Base-by-base conservation (phyloP, 805 yeast genomes). In the Saccharomycopsis schoenii region DNA sequence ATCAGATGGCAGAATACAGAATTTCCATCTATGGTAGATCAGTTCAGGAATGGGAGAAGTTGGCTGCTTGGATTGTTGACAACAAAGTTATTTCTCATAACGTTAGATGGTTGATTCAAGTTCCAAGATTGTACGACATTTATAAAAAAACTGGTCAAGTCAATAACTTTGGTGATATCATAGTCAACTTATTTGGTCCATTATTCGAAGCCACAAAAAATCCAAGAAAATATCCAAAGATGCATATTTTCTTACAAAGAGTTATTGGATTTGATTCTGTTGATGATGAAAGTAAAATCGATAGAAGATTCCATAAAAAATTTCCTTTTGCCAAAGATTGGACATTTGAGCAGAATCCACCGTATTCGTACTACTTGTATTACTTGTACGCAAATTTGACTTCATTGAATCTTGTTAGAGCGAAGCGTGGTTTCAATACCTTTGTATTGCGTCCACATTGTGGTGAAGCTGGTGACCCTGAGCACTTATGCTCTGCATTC, bases 381-480 rank as follows among this genome's bases (percentile, higher is more conserved):
- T 92, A 92, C 75, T 71, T 94, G 61, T 93, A 83, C 71, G 86
- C 97, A 36, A 92, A 92, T 73, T 73, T 94, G 72, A 83, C 96
- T 1, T 83, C 96, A 9, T 79, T 94, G 72, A 94, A 94, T 70
- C 84, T 86, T 65, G 87, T 93, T 83, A 83, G 99, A 74, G 75
- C 78, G 40, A 79, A 76, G 61, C 80, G 92, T 61, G 87, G 88
- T 0, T 88, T 83, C 73, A 92, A 88, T 71, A 92, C 97, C 0
- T 86, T 94, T 73, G 96, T 90, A n/a, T 76, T 94, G 68, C 82
- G 99, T 68, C 99, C 99, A 2, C 99, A 94, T 73, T 89, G 97
- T 67, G 99, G 99, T 65, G 99, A 94, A 74, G 99, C 99, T n/a
- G 99, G 99, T 63, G 99, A 94, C 70, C 97, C 98, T 1, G 98